A percentile compares a stretch with the other conserved stretches of the same genome.
phyloP scores from a whole-genome alignment of 2,329 filamentous ascomycete species.

The Chaetomiaceae sp. region DNA sequence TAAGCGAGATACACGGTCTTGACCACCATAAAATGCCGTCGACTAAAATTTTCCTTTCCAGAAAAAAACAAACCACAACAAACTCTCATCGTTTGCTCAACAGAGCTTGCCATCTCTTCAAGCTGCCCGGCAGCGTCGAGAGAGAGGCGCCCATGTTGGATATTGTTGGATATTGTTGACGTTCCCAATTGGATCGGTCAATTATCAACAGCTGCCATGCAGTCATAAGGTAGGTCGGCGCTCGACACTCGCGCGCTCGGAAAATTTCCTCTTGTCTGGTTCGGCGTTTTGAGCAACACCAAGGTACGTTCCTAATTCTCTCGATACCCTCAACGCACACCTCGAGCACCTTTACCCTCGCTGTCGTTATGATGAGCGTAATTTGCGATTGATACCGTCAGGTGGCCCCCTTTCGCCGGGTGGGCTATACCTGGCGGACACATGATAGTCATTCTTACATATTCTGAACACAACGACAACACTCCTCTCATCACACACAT shows the following conservation, averaged over 20 bases:
- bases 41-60: constrained; percentile 3
- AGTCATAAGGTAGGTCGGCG: not conserved
- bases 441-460: constrained; percentile 93
- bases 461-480: constrained; percentile 60
- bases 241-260: not conserved
- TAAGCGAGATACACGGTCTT: too few species aligned
- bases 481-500: not conserved
- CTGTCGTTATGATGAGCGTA: constrained; percentile 67
- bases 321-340: not conserved
- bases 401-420: constrained; percentile 76
- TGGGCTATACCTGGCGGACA: constrained; percentile 65
- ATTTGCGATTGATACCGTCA: constrained; percentile 87
- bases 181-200: too few species aligned
- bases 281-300: not conserved
- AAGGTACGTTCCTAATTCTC: constrained; percentile 10
- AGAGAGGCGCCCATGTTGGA: too few species aligned
- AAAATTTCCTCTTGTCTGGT: too few species aligned
- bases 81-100: not conserved
- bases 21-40: not conserved
- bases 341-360: not conserved
- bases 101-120: not conserved
- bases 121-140: not conserved
- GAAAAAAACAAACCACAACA: constrained; percentile 1
- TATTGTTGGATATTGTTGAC: too few species aligned
- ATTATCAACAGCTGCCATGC: too few species aligned